These are phyloP conservation scores for Gaultheria prostrata DNA, from an alignment of 148 eudicot species.

Conservation along the genomic window DNA sequence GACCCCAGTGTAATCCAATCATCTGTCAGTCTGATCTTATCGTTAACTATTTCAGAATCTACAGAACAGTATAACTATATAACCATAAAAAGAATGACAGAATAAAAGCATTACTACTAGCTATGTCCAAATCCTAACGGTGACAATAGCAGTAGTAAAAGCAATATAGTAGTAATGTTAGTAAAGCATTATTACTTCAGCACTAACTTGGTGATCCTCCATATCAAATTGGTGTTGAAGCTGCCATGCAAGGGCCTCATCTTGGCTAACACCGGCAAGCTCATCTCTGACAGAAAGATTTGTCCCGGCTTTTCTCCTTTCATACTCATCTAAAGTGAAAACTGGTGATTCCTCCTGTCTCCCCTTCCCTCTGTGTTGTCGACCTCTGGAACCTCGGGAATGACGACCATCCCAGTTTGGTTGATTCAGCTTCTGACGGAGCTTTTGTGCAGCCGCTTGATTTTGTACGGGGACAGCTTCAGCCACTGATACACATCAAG, in stretches of 20 bases:
- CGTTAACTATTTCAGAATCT: neutral
- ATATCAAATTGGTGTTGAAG: conserved; percentile 82
- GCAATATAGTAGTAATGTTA: neutral
- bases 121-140: neutral
- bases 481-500: conserved; percentile 43
- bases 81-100: neutral
- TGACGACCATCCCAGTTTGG: conserved; percentile 38
- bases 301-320: conserved; percentile 63
- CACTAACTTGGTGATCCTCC: conserved; percentile 67
- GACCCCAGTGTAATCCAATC: neutral
- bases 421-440: conserved; percentile 71
- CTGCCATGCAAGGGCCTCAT: conserved; percentile 78
- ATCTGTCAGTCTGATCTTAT: neutral
- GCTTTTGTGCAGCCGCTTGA: conserved; percentile 92
- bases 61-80: neutral
- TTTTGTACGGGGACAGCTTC: conserved; percentile 76
- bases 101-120: neutral
- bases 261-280: conserved; percentile 43
- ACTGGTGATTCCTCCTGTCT: conserved; percentile 55
- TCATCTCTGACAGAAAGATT: conserved; percentile 30
- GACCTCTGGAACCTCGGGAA: conserved; percentile 49
- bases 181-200: neutral
- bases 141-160: neutral
- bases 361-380: conserved; percentile 55
- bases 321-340: conserved; percentile 87